These are phyloP conservation scores for Schrenkiella parvula DNA, from an alignment of 345 rosid species.

Conservation along the genomic window DNA sequence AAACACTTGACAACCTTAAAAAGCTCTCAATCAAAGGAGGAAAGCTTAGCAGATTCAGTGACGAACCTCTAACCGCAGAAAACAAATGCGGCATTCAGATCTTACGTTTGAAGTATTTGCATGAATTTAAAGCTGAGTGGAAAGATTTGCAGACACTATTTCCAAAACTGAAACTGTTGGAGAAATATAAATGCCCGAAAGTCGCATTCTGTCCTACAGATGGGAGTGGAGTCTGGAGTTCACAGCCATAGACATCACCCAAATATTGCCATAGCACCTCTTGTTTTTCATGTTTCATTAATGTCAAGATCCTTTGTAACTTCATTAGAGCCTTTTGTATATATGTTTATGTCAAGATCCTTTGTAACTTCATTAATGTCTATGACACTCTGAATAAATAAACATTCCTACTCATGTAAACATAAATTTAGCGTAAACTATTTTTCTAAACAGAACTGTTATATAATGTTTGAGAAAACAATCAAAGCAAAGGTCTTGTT, in stretches of 20 bases:
- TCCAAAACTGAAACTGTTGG: conserved; percentile 31
- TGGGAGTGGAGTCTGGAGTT: conserved; percentile 37
- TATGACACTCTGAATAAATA: conserved; percentile 11
- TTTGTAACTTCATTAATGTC: not conserved
- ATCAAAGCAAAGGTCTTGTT: not conserved
- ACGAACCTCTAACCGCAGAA: not conserved
- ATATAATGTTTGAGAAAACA: conserved; percentile 1
- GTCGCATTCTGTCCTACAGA: conserved; percentile 40
- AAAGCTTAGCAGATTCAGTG: conserved; percentile 12
- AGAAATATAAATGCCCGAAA: conserved; percentile 37
- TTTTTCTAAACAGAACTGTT: not conserved
- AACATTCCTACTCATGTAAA: conserved; percentile 6
- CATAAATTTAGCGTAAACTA: not conserved
- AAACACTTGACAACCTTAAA: conserved; percentile 11
- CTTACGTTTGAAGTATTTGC: conserved; percentile 45
- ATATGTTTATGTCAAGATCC: not conserved
- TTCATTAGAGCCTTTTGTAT: not conserved
- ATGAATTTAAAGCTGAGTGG: conserved; percentile 35
- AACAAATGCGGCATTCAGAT: conserved; percentile 16
- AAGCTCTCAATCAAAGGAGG: conserved; percentile 43
- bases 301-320: not conserved
- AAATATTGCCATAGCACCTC: not conserved
- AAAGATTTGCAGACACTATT: conserved; percentile 25
- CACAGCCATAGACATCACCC: not conserved
- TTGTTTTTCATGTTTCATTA: not conserved